phyloP scores from a whole-genome alignment of 2,329 filamentous ascomycete genomes.

The Hypoxylon sp. region DNA sequence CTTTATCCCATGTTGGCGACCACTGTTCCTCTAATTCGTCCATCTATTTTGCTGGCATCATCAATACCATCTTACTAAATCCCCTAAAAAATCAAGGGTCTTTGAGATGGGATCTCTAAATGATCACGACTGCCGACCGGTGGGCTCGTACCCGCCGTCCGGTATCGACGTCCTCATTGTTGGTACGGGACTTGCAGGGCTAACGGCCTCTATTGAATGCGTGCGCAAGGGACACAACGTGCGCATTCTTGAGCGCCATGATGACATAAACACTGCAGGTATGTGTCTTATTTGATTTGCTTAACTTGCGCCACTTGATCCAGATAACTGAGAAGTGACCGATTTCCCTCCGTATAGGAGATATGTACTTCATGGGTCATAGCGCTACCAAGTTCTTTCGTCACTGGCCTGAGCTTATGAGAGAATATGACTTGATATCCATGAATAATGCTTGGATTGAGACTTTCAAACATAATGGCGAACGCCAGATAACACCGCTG shows the following conservation, averaged over 20 bases:
- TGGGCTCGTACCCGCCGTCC: conserved; percentile 65
- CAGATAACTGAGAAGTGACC: conserved; percentile 16
- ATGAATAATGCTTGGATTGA: conserved; percentile 69
- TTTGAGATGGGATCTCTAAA: conserved; percentile 49
- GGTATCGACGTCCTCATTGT: conserved; percentile 67
- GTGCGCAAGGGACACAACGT: conserved; percentile 71
- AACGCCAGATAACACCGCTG: conserved; percentile 63
- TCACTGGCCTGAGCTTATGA: conserved; percentile 68
- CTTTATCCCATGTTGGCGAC: not conserved
- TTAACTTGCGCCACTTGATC: not conserved
- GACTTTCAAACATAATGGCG: conserved; percentile 68
- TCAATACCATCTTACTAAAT: not conserved
- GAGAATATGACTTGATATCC: conserved; percentile 66
- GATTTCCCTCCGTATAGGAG: conserved; percentile 57
- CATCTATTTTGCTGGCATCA: conserved; percentile 10
- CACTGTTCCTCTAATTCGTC: conserved; percentile 11
- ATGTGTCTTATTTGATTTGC: conserved; percentile 23
- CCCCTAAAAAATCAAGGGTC: not conserved
- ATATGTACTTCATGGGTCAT: conserved; percentile 73
- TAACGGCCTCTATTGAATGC: conserved; percentile 74
- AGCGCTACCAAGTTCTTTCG: conserved; percentile 69
- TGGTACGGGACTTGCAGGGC: conserved; percentile 71
- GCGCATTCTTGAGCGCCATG: conserved; percentile 63
- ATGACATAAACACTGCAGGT: conserved; percentile 67
- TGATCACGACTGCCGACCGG: conserved; percentile 60